These are phyloP conservation scores for Grosmannia clavigera DNA, from an alignment of 2,329 filamentous ascomycete species.

Conservation along the genomic window DNA sequence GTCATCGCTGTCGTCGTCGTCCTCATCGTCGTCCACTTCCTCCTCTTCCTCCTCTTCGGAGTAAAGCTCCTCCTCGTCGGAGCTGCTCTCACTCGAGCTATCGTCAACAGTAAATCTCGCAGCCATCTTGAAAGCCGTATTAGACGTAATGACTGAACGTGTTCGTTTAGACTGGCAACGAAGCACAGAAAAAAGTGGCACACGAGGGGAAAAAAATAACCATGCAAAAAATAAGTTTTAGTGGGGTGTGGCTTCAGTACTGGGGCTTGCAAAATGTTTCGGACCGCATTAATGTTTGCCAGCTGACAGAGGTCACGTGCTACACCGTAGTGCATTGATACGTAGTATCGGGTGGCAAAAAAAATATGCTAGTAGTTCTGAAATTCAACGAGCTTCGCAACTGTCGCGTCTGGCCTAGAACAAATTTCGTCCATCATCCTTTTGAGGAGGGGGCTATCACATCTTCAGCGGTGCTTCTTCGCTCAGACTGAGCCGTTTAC, in stretches of 20 bases:
- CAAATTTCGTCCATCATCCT: background rate
- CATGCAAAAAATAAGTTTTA: background rate
- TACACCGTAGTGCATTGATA: too few species aligned
- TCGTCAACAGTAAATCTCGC: conserved; percentile 75
- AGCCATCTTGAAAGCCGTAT: conserved; percentile 40
- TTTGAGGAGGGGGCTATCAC: background rate
- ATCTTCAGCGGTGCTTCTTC: background rate
- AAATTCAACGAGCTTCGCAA: background rate
- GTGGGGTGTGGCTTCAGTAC: conserved; percentile 1
- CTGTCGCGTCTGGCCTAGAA: background rate
- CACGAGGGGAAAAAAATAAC: conserved; percentile 1
- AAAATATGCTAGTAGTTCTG: background rate
- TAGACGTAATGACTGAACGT: background rate
- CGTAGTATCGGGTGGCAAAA: background rate
- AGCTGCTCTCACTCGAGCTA: conserved; percentile 91
- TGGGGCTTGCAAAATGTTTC: background rate
- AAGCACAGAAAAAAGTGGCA: background rate
- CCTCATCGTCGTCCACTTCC: conserved; percentile 57
- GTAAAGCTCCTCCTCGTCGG: conserved; percentile 94
- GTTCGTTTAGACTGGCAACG: background rate
- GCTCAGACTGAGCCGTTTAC: background rate
- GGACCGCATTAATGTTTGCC: conserved; percentile 1
- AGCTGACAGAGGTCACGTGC: conserved; percentile 2
- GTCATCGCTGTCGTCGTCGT: conserved; percentile 44
- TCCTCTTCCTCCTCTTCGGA: conserved; percentile 56